Percentiles rank a stretch among this genome's conserved stretches.
Conservation (phyloP, 1,139 yeast species). For the Nakaseomyces bracarensis region DNA sequence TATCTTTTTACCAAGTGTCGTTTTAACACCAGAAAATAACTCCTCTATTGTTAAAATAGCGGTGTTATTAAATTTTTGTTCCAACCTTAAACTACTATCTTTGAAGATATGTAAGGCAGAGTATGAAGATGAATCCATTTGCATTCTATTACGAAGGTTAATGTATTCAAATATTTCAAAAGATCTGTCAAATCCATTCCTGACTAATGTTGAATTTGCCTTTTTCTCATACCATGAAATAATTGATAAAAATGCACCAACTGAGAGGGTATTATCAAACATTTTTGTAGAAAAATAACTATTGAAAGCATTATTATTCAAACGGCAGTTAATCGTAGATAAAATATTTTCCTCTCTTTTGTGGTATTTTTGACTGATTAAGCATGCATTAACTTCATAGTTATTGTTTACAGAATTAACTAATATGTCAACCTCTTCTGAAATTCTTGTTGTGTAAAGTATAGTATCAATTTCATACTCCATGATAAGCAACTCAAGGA, state of each 20-base stretch:
- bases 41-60: conserved; percentile 23
- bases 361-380: background rate
- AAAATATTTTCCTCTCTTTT: background rate
- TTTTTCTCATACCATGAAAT: background rate
- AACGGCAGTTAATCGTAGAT: background rate
- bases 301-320: background rate
- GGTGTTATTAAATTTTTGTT: too few relatives aligned
- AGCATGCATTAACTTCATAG: background rate
- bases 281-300: background rate
- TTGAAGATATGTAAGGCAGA: conserved; percentile 32
- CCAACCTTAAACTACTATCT: conserved; percentile 15
- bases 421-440: background rate
- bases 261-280: background rate
- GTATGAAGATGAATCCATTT: conserved; percentile 35
- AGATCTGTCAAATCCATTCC: background rate
- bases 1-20: conserved; percentile 30
- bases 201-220: background rate
- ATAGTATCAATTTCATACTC: background rate
- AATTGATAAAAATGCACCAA: background rate
- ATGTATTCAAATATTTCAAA: conserved; percentile 1
- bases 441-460: background rate
- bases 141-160: conserved; percentile 22
- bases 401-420: background rate
- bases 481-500: background rate
- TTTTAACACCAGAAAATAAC: conserved; percentile 27